Conservation (phyloP, 2,329 filamentous ascomycete genomes). For the Onygenales sp. region DNA sequence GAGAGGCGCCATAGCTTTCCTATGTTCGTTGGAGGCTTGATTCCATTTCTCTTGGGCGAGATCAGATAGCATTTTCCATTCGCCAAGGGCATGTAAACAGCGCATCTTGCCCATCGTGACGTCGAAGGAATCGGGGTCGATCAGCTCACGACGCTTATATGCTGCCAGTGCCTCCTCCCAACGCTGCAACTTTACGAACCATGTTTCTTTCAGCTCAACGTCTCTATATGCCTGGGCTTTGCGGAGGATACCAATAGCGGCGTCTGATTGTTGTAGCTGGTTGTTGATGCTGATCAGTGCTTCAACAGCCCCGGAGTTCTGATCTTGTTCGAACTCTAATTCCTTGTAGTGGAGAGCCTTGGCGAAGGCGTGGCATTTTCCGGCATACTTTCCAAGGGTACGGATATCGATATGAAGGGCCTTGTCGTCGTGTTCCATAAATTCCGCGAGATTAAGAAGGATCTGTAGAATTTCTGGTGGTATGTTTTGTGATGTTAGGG, state of each 20-base stretch:
- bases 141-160: constrained; percentile 64
- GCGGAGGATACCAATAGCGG: constrained; percentile 91
- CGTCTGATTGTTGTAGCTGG: constrained; percentile 95
- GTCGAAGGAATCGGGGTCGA: constrained; percentile 71
- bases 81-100: constrained; percentile 89
- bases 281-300: constrained; percentile 99
- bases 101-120: constrained; percentile 99
- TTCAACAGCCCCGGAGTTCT: constrained; percentile 90
- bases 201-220: constrained; percentile 92
- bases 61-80: constrained; percentile 88
- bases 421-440: constrained; percentile 99
- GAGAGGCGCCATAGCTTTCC: constrained; percentile 81
- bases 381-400: constrained; percentile 86
- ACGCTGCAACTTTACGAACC: constrained; percentile 96
- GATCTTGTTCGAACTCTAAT: constrained; percentile 93
- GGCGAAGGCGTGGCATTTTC: constrained; percentile 93
- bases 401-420: constrained; percentile 95
- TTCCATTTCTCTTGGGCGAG: constrained; percentile 91
- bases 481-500: constrained; percentile 89
- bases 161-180: constrained; percentile 96
- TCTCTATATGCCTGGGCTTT: constrained; percentile 95
- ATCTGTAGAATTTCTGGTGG: constrained; percentile 92
- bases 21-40: constrained; percentile 76
- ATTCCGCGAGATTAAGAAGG: constrained; percentile 90
- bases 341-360: constrained; percentile 99